These are phyloP conservation scores for Stephanodiscus minutulus DNA, from an alignment of 108 stramenopile species.

Conservation along the genomic window DNA sequence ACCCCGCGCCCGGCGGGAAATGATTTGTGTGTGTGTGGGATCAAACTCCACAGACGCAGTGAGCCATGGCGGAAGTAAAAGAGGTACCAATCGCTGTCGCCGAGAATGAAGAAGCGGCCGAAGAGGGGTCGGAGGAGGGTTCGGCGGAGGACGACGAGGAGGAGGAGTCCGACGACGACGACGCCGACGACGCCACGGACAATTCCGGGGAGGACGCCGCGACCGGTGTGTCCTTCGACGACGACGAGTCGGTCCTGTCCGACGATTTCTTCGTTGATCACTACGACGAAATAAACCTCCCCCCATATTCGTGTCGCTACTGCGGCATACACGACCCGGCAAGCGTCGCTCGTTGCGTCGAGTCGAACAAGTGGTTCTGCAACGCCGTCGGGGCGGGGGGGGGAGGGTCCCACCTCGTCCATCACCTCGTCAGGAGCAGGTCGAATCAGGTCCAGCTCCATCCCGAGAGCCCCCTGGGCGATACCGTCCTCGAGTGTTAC, in stretches of 20 bases:
- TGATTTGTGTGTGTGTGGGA: no score
- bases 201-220: conserved; percentile 46
- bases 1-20: no score
- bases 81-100: conserved; percentile 1
- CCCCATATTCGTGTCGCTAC: conserved; percentile 92
- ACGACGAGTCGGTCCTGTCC: conserved; percentile 45
- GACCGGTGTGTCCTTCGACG: conserved; percentile 29
- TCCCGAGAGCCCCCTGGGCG: conserved; percentile 92
- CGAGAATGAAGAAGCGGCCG: conserved; percentile 11
- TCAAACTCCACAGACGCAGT: neutral
- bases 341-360: conserved; percentile 94
- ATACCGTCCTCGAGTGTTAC: conserved; percentile 97
- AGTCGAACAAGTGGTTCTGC: conserved; percentile 98
- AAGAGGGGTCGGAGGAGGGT: conserved; percentile 31
- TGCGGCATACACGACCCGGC: conserved; percentile 96
- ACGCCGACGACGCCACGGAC: conserved; percentile 18
- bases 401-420: conserved; percentile 90
- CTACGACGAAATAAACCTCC: conserved; percentile 79
- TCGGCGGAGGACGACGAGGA: conserved; percentile 39
- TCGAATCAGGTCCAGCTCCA: conserved; percentile 85
- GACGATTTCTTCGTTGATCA: conserved; percentile 68
- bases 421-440: conserved; percentile 90
- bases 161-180: conserved; percentile 57
- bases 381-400: conserved; percentile 83
- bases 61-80: conserved; percentile 19